Conservation (phyloP, 371 early-diverging fungal species). For the Parasitella parasitica region DNA sequence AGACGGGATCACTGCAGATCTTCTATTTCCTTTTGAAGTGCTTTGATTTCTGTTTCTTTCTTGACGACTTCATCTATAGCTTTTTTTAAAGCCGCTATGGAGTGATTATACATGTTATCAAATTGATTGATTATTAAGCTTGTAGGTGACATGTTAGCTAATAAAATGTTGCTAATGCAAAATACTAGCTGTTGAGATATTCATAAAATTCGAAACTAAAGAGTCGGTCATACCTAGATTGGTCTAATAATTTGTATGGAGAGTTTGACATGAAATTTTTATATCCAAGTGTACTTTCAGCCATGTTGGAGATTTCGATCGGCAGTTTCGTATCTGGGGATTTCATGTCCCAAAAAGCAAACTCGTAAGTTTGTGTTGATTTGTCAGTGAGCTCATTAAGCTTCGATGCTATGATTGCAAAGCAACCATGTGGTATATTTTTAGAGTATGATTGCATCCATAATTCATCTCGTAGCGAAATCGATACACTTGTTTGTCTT, state of each 20-base stretch:
- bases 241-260: neutral
- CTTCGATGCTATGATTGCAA: constrained; percentile 13
- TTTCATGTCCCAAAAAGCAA: constrained; percentile 28
- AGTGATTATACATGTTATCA: constrained; percentile 7
- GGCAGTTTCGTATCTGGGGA: constrained; percentile 1
- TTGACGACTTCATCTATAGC: neutral
- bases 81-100: constrained; percentile 4
- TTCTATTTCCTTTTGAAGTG: neutral
- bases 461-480: constrained; percentile 14
- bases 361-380: constrained; percentile 18
- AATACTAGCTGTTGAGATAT: neutral
- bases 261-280: constrained; percentile 21
- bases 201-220: neutral
- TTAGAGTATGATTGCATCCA: constrained; percentile 16
- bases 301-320: constrained; percentile 17
- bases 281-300: constrained; percentile 13
- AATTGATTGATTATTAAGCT: constrained; percentile 11
- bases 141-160: neutral
- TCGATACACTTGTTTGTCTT: constrained; percentile 7
- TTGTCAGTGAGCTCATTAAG: neutral
- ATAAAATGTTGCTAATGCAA: neutral
- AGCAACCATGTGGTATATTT: constrained; percentile 17
- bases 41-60: constrained; percentile 4
- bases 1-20: neutral
- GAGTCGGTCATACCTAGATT: constrained; percentile 8